Conservation (phyloP, 2,329 filamentous ascomycete genomes). For the Verticillium nonalfalfae region DNA sequence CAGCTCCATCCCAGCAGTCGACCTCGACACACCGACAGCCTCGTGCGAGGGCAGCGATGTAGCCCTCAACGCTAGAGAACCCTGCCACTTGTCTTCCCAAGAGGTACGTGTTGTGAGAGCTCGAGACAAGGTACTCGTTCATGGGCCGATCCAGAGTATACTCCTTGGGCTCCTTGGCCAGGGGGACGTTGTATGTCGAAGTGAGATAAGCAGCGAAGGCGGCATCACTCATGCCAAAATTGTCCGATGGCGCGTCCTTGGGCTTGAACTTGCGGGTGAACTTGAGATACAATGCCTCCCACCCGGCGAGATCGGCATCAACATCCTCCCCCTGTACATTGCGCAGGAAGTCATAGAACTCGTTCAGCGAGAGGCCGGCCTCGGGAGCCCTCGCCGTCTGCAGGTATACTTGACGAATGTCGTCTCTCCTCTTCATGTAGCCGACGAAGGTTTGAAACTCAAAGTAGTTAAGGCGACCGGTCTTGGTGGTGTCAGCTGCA, state of each 20-base stretch:
- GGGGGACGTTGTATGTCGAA: constrained; percentile 66
- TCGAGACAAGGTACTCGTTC: constrained; percentile 97
- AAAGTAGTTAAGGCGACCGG: constrained; percentile 64
- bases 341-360: constrained; percentile 72
- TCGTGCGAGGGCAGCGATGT: constrained; percentile 80
- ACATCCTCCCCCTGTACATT: constrained; percentile 72
- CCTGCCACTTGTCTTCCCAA: constrained; percentile 85
- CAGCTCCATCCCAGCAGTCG: constrained; percentile 92
- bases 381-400: constrained; percentile 51
- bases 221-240: constrained; percentile 61
- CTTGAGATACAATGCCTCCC: constrained; percentile 67
- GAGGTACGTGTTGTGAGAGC: constrained; percentile 97
- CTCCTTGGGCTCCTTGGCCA: constrained; percentile 53
- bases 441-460: constrained; percentile 83
- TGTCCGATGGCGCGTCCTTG: constrained; percentile 30
- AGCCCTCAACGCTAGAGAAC: constrained; percentile 88
- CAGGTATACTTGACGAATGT: constrained; percentile 70
- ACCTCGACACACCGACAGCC: constrained; percentile 96
- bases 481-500: constrained; percentile 58
- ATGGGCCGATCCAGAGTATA: constrained; percentile 72
- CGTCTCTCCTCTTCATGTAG: constrained; percentile 75
- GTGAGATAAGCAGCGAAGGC: constrained; percentile 73
- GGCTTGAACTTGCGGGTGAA: constrained; percentile 55
- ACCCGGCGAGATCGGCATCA: constrained; percentile 55
- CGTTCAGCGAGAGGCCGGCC: constrained; percentile 59